Evolutionary conservation across 768 basidiomycete genomes (phyloP).

Genomic region (Amanita brunnescens): DNA sequence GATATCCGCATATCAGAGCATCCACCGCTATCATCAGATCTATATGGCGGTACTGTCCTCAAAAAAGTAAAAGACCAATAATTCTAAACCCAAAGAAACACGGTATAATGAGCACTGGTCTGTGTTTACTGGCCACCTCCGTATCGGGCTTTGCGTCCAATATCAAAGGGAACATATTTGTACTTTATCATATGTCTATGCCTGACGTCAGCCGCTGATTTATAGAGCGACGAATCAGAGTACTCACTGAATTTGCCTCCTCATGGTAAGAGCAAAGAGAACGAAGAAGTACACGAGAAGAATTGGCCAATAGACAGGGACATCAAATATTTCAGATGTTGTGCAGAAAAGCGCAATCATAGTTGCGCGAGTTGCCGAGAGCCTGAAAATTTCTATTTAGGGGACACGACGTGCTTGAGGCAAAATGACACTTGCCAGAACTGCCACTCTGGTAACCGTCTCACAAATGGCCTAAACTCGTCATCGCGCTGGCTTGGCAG

Average conservation of each 20-base stretch:
- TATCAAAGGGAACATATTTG: constrained; percentile 92
- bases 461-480: constrained; percentile 95
- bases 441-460: constrained; percentile 93
- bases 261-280: constrained; percentile 91
- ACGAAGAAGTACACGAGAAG: constrained; percentile 95
- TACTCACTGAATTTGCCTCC: constrained; percentile 89
- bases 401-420: background rate
- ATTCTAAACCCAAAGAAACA: constrained; percentile 7
- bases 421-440: constrained; percentile 57
- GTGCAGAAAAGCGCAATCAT: constrained; percentile 77
- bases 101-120: constrained; percentile 6
- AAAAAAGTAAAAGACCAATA: constrained; percentile 1
- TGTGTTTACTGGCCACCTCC: constrained; percentile 42
- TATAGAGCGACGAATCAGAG: background rate
- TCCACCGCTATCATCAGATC: background rate
- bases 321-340: constrained; percentile 79
- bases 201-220: background rate
- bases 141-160: constrained; percentile 89
- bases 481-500: constrained; percentile 75
- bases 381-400: constrained; percentile 38
- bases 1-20: background rate
- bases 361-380: constrained; percentile 85
- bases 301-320: constrained; percentile 99
- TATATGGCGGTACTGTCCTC: background rate
- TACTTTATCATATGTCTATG: constrained; percentile 99